These are phyloP conservation scores for Cryptococcus sp. DNA, from an alignment of 1,284 basidiomycete species.

Conservation along the genomic window DNA sequence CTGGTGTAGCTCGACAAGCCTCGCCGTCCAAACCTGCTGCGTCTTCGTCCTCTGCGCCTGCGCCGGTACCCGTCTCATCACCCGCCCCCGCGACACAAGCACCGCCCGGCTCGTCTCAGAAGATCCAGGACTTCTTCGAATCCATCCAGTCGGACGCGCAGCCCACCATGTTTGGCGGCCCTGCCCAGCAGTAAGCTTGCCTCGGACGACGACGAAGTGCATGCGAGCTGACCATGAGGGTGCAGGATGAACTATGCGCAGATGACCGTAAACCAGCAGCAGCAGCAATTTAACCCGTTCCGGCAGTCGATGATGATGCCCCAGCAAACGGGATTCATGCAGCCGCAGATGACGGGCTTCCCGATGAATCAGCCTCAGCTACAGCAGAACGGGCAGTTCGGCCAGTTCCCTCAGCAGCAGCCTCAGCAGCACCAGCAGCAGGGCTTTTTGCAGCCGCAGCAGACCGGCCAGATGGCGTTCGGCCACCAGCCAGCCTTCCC, in stretches of 20 bases:
- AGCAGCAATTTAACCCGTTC: conserved; percentile 68
- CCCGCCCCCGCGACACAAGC: conserved; percentile 18
- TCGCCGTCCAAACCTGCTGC: conserved; percentile 10
- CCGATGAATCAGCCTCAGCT: conserved; percentile 36
- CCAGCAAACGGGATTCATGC: conserved; percentile 56
- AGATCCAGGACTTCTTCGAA: conserved; percentile 81
- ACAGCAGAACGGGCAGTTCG: conserved; percentile 11
- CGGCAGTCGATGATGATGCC: conserved; percentile 56
- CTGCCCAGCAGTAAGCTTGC: conserved; percentile 18
- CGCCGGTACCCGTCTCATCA: conserved; percentile 17
- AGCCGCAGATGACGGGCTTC: conserved; percentile 63
- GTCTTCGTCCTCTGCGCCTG: conserved; percentile 10
- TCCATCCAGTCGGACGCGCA: conserved; percentile 79
- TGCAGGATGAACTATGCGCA: conserved; percentile 51
- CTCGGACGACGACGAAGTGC: not conserved
- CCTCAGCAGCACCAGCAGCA: conserved; percentile 13
- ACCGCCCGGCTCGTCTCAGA: conserved; percentile 38
- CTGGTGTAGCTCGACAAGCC: not conserved
- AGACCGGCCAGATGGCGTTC: conserved; percentile 45
- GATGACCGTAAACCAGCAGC: conserved; percentile 17
- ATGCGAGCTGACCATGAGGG: conserved; percentile 34
- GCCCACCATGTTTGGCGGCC: conserved; percentile 42
- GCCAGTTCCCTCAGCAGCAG: conserved; percentile 1
- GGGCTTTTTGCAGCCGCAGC: conserved; percentile 51
- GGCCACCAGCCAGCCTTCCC: conserved; percentile 33